These are phyloP conservation scores for Alternaria tenuissima DNA, from an alignment of 2,329 filamentous ascomycete species.

Conservation along the genomic window DNA sequence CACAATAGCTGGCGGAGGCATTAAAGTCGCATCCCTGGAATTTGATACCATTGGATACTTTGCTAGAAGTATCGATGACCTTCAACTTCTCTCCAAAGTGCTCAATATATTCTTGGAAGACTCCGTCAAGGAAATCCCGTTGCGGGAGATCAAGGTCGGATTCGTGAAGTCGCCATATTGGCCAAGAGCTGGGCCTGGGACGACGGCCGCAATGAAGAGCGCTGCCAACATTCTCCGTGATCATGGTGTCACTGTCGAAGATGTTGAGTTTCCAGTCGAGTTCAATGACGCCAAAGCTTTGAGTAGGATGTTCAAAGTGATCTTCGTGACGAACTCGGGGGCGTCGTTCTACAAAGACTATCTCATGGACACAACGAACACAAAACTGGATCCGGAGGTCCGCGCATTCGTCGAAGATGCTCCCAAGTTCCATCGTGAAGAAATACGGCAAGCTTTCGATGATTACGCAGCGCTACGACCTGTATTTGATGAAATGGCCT, in stretches of 20 bases:
- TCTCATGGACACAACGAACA: neutral
- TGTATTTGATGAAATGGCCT: neutral
- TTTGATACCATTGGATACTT: neutral
- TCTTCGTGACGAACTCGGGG: neutral
- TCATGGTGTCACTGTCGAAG: neutral
- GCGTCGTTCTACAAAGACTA: neutral
- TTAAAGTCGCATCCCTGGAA: neutral
- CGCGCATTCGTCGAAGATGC: neutral
- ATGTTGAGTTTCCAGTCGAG: neutral
- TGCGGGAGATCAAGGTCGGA: too few relatives aligned
- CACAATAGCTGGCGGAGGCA: neutral
- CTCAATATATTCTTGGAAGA: too few relatives aligned
- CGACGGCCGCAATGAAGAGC: neutral
- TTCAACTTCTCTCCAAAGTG: too few relatives aligned
- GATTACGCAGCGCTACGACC: neutral
- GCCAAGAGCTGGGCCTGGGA: neutral
- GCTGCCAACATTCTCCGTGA: neutral
- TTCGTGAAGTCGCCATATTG: neutral
- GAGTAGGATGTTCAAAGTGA: neutral
- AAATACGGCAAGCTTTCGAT: neutral
- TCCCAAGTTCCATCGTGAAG: too few relatives aligned
- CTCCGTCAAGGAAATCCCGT: too few relatives aligned
- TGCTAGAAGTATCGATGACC: neutral
- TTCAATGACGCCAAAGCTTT: neutral
- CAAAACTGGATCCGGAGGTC: neutral